phyloP scores from a whole-genome alignment of 352 stramenopile genomes.

The Globisporangium camurandrum region DNA sequence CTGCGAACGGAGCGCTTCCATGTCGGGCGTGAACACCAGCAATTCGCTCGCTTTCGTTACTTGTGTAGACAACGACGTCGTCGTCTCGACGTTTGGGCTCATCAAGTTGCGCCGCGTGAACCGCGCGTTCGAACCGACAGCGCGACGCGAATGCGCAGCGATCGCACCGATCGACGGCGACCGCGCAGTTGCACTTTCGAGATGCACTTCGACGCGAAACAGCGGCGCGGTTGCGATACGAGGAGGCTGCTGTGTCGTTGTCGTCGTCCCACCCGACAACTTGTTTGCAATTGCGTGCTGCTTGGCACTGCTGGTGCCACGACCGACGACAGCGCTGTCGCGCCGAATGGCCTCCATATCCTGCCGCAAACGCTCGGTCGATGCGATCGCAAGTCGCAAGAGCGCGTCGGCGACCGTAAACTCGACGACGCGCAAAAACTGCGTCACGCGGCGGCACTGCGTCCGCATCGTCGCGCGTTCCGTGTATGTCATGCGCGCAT shows the following conservation, averaged over 20 bases:
- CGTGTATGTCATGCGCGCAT: slow-evolving; percentile 91
- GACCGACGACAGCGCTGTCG: background rate
- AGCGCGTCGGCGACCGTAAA: slow-evolving; percentile 83
- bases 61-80: background rate
- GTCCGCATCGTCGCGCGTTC: slow-evolving; percentile 87
- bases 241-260: too few species aligned
- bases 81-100: too few species aligned
- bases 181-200: slow-evolving; percentile 19
- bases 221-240: too few species aligned
- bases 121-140: slow-evolving; percentile 1
- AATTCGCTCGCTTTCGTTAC: slow-evolving; percentile 16
- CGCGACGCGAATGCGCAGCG: background rate
- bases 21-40: slow-evolving; percentile 42
- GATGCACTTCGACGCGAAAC: slow-evolving; percentile 69
- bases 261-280: too few species aligned
- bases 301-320: background rate
- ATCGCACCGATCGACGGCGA: slow-evolving; percentile 9
- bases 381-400: slow-evolving; percentile 62
- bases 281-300: background rate
- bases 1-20: slow-evolving; percentile 51
- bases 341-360: slow-evolving; percentile 39
- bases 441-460: slow-evolving; percentile 87
- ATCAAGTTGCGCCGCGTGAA: slow-evolving; percentile 15
- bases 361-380: slow-evolving; percentile 27
- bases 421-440: slow-evolving; percentile 90